Conservation (phyloP, 495 filamentous ascomycete genomes). For the Schizothecium vesticola region DNA sequence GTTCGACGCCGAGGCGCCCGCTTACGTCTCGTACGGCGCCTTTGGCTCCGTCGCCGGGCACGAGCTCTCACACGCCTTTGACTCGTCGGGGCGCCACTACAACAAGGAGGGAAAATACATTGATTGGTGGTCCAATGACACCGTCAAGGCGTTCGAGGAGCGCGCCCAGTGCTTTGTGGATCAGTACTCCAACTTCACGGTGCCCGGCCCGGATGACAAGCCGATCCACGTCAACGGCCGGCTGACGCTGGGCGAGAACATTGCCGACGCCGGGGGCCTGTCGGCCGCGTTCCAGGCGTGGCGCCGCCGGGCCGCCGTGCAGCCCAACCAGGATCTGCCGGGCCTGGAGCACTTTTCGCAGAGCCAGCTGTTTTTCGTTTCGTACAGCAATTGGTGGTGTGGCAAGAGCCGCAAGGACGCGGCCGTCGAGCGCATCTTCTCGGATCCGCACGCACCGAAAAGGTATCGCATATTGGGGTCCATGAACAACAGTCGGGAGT, state of each 20-base stretch:
- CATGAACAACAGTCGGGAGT: slow-evolving; percentile 62
- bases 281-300: slow-evolving; percentile 62
- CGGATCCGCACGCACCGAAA: slow-evolving; percentile 60
- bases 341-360: slow-evolving; percentile 61
- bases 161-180: slow-evolving; percentile 65
- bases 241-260: slow-evolving; percentile 68
- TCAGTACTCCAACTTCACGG: slow-evolving; percentile 61
- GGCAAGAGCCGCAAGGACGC: slow-evolving; percentile 54
- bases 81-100: slow-evolving; percentile 64
- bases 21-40: slow-evolving; percentile 64
- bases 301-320: slow-evolving; percentile 46
- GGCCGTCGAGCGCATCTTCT: slow-evolving; percentile 52
- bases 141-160: slow-evolving; percentile 55
- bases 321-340: slow-evolving; percentile 51
- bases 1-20: slow-evolving; percentile 55
- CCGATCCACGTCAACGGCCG: slow-evolving; percentile 62
- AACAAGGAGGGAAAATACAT: slow-evolving; percentile 64
- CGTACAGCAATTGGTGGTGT: slow-evolving; percentile 65
- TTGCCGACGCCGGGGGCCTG: slow-evolving; percentile 69
- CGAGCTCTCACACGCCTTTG: slow-evolving; percentile 69
- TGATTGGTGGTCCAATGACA: slow-evolving; percentile 66
- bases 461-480: slow-evolving; percentile 57
- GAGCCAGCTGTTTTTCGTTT: slow-evolving; percentile 70
- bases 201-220: slow-evolving; percentile 49
- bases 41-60: slow-evolving; percentile 69